phyloP scores from a whole-genome alignment of 2,329 filamentous ascomycete genomes.

The Hypoxylon sp. region DNA sequence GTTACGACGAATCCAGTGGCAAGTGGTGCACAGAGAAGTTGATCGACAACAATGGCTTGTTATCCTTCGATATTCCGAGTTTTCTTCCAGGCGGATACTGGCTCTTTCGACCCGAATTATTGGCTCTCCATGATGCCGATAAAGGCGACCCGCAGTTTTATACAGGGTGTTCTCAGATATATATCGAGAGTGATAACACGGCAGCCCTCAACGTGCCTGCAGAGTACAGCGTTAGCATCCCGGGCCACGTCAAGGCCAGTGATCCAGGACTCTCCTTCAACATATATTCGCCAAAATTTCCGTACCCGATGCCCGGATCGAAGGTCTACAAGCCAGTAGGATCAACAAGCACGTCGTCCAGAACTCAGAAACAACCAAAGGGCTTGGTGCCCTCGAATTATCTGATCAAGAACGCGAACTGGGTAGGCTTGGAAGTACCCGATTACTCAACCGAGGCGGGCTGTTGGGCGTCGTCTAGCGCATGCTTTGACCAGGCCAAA shows the following conservation, averaged over 20 bases:
- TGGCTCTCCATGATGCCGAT: slow-evolving; percentile 76
- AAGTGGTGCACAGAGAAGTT: slow-evolving; percentile 81
- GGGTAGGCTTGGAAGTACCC: slow-evolving; percentile 75
- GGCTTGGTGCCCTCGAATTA: slow-evolving; percentile 65
- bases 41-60: slow-evolving; percentile 73
- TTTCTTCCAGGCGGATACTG: slow-evolving; percentile 77
- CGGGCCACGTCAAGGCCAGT: slow-evolving; percentile 71
- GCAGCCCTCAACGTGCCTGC: slow-evolving; percentile 64
- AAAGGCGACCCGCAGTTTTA: slow-evolving; percentile 79
- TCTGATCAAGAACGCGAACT: slow-evolving; percentile 78
- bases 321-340: slow-evolving; percentile 63
- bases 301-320: slow-evolving; percentile 73
- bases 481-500: slow-evolving; percentile 72
- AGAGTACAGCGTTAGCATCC: slow-evolving; percentile 72
- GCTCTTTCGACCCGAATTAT: slow-evolving; percentile 78
- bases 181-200: slow-evolving; percentile 65
- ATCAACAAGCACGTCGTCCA: slow-evolving; percentile 33
- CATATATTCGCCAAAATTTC: slow-evolving; percentile 71
- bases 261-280: slow-evolving; percentile 74
- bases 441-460: slow-evolving; percentile 68
- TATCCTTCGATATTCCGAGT: slow-evolving; percentile 73
- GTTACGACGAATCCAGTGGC: slow-evolving; percentile 68
- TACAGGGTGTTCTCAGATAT: slow-evolving; percentile 79
- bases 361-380: slow-evolving; percentile 40
- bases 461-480: slow-evolving; percentile 71